Evolutionary conservation across 345 rosid species (phyloP), one percentile per base, ranked within the genome.

Genomic region (Raphanus sativus): DNA sequence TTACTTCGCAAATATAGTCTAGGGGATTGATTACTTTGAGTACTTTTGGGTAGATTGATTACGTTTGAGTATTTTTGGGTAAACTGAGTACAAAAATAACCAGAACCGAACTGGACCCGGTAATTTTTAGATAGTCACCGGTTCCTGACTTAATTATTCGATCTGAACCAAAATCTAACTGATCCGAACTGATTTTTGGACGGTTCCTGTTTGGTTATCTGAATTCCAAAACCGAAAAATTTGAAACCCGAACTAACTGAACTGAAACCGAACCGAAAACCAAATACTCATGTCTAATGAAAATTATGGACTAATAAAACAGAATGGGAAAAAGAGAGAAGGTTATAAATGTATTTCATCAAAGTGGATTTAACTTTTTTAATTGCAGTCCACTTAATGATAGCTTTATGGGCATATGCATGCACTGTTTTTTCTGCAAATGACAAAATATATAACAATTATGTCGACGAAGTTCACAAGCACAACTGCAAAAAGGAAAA

Each of bases 341-440:
- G 63, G 10, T 66, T 17, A 58, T 21, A 75, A 17, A 17, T 45
- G 60, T 67, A 4, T 58, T 56, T n/a, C 7, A 8, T 59, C 48
- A 30, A 1, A 8, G 67, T 59, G 21, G 72, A 56, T 66, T 15
- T 21, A 75, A 15, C 59, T 12, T 60, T 52, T 59, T 12, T 61
- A 76, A 62, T 62, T 62, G 42, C 25, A 26, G 1, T 70, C 70
- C 65, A 77, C 75, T 70, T 16, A 77, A 25, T 34, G 65, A 36
- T 34, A 63, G 17, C 75, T 77, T 69, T 77, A 70, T 54, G 75
- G 65, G 16, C 65, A 77, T 50, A 54, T 77, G 65, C 75, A 70
- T 77, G 80, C 59, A 77, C 80, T 63, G 28, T 74, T 52, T 77
- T 70, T 77, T 55, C 17, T 3, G 60, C 75, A 55, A 63, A 77